Evolutionary conservation across 1,284 basidiomycete species (phyloP), one percentile per base, ranked within the genome.

Genomic region (Dichomitus squalens): DNA sequence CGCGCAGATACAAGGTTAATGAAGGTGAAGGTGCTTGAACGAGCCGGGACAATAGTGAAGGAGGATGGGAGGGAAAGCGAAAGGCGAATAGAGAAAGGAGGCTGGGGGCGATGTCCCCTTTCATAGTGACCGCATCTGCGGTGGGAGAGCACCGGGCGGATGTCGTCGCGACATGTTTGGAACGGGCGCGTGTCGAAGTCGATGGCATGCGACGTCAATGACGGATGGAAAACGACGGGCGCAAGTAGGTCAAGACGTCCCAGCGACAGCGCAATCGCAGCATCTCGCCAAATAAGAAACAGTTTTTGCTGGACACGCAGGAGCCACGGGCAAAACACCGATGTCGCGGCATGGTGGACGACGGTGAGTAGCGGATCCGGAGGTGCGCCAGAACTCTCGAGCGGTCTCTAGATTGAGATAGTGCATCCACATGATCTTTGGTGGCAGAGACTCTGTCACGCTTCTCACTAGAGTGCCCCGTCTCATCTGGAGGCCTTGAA

Each of bases 1-100:
- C 31, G 47, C 50, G 27, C 34, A 48, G 34, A 46, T 31, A 34
- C 33, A 53, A 55, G 21, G n/a, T 56, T 51, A 64, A 64, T 58
- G 53, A 49, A 51, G 33, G 58, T 50, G 48, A 48, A 35, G 44
- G 21, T n/a, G 34, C 51, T 43, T 36, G 33, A 29, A 48, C 31
- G 51, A 40, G 29, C 16, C 14, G 34, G 16, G 54, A 12, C 25
- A n/a, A n/a, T n/a, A n/a, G n/a, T n/a, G n/a, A 29, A 31, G 27
- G 33, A 38, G 23, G 8, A 44, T 18, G 25, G 33, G 40, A 43
- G 31, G 18, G 20, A 23, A 12, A 31, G 34, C n/a, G 23, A 23
- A 48, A 18, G 34, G 21, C 8, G 49, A 33, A 5, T 6, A 34
- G 40, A 6, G 20, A 18, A 27, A 29, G 34, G 12, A 29, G 16